Percentiles rank a stretch among this genome's conserved stretches.
Evolutionary conservation across 2,329 filamentous ascomycete species (phyloP).

Genomic region (Colletotrichum sp.): DNA sequence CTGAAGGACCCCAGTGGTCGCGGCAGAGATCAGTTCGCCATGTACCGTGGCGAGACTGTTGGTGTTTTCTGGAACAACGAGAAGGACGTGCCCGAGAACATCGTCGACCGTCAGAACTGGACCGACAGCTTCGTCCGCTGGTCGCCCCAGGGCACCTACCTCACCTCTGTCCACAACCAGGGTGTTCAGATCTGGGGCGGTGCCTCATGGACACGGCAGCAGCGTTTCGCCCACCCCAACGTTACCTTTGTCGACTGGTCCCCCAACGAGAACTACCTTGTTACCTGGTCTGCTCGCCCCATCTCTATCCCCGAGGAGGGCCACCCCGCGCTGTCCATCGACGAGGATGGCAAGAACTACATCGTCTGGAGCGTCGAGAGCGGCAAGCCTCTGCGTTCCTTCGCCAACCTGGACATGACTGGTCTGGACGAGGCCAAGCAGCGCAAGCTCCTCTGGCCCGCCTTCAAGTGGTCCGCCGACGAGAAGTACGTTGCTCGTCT

Average conservation of each 20-base stretch:
- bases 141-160: slow-evolving; percentile 93
- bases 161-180: slow-evolving; percentile 93
- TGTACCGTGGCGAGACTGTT: slow-evolving; percentile 91
- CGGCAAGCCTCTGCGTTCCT: slow-evolving; percentile 87
- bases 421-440: slow-evolving; percentile 67
- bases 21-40: slow-evolving; percentile 92
- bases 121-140: slow-evolving; percentile 98
- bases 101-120: slow-evolving; percentile 95
- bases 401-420: slow-evolving; percentile 82
- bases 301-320: slow-evolving; percentile 90
- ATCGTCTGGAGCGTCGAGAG: slow-evolving; percentile 98
- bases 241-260: slow-evolving; percentile 98
- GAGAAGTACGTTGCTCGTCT: slow-evolving; percentile 96
- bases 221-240: slow-evolving; percentile 92
- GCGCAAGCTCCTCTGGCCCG: slow-evolving; percentile 96
- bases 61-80: slow-evolving; percentile 99
- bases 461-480: slow-evolving; percentile 99
- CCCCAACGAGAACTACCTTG: slow-evolving; percentile 88
- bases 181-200: slow-evolving; percentile 98
- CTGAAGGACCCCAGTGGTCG: slow-evolving; percentile 80
- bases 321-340: slow-evolving; percentile 81
- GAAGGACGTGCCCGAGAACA: slow-evolving; percentile 83
- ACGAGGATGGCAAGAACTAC: slow-evolving; percentile 99
- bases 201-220: slow-evolving; percentile 84
- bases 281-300: slow-evolving; percentile 95